Evolutionary conservation across 805 yeast species (phyloP).

Genomic region (Saccharomycopsis sp.): DNA sequence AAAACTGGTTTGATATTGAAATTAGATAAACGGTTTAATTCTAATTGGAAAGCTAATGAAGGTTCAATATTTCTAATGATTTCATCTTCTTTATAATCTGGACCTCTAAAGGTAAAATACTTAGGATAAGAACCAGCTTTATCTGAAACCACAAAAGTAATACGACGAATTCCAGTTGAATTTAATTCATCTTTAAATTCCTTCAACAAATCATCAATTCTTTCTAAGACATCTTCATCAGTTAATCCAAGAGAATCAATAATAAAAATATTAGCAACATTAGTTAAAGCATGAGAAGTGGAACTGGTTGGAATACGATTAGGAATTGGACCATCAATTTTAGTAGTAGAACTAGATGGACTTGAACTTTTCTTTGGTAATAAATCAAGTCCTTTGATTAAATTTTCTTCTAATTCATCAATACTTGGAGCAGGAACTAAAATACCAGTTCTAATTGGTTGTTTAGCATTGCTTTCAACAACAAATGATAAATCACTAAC

Average conservation of each 20-base stretch:
- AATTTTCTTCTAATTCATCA: constrained; percentile 82
- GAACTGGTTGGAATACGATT: constrained; percentile 27
- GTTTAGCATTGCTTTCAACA: constrained; percentile 54
- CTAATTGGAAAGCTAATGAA: constrained; percentile 94
- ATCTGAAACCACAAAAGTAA: constrained; percentile 82
- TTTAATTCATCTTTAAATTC: constrained; percentile 62
- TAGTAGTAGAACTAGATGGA: constrained; percentile 23
- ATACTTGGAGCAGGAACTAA: constrained; percentile 71
- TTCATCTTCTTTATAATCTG: constrained; percentile 74
- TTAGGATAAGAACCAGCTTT: constrained; percentile 83
- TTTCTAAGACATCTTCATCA: constrained; percentile 56
- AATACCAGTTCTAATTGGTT: constrained; percentile 74
- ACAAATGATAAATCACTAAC: constrained; percentile 86
- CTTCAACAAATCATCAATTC: constrained; percentile 53
- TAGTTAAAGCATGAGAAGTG: constrained; percentile 39
- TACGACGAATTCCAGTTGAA: constrained; percentile 75
- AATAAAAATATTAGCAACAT: constrained; percentile 76
- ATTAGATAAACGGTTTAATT: constrained; percentile 86
- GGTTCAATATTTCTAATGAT: constrained; percentile 98
- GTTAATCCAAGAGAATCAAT: constrained; percentile 64
- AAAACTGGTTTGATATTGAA: constrained; percentile 90
- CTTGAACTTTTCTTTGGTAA: constrained; percentile 40
- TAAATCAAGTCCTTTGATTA: constrained; percentile 63
- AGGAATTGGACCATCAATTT: constrained; percentile 36
- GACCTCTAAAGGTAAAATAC: constrained; percentile 92